A percentile compares a stretch with the other conserved stretches of the same genome.
phyloP scores from a whole-genome alignment of 2,329 filamentous ascomycete species.

The Teratosphaeria epicoccoides region DNA sequence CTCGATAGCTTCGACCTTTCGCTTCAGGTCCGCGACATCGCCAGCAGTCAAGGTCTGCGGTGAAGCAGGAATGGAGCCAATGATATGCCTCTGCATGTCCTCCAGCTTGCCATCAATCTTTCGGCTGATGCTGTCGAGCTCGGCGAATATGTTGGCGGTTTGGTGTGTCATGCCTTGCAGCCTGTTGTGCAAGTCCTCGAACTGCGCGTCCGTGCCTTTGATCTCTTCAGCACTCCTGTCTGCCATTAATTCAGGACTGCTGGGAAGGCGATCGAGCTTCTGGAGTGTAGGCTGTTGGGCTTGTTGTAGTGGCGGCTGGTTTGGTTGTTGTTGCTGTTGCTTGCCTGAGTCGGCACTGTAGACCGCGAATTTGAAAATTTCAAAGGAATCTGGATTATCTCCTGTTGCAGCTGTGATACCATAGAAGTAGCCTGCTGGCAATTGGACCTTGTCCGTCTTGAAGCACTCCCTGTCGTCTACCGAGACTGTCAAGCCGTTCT shows the following conservation, averaged over 20 bases:
- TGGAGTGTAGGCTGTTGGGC: conserved; percentile 7
- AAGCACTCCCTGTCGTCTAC: conserved; percentile 78
- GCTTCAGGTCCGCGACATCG: conserved; percentile 2
- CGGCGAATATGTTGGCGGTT: conserved; percentile 50
- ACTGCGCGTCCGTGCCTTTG: conserved; percentile 48
- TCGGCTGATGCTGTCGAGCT: conserved; percentile 42
- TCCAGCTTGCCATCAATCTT: conserved; percentile 33
- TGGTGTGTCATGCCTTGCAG: conserved; percentile 64
- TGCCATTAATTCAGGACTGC: conserved; percentile 33
- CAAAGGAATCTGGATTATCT: conserved; percentile 88
- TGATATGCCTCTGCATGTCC: conserved; percentile 31
- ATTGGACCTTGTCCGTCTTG: conserved; percentile 61
- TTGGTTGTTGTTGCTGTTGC: conserved; percentile 25
- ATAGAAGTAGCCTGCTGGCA: conserved; percentile 72
- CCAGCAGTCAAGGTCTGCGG: neutral
- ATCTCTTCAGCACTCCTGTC: conserved; percentile 27
- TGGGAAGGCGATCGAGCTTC: conserved; percentile 29
- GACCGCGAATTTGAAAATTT: conserved; percentile 77
- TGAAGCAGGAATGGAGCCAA: conserved; percentile 24
- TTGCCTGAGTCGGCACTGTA: conserved; percentile 30
- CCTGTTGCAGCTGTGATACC: conserved; percentile 81
- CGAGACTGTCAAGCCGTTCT: conserved; percentile 60
- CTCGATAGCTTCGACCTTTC: conserved; percentile 36
- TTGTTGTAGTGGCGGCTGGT: conserved; percentile 2
- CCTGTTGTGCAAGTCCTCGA: conserved; percentile 75